phyloP scores from a whole-genome alignment of 1,284 basidiomycete genomes.

The Apiotrichum laibachii region DNA sequence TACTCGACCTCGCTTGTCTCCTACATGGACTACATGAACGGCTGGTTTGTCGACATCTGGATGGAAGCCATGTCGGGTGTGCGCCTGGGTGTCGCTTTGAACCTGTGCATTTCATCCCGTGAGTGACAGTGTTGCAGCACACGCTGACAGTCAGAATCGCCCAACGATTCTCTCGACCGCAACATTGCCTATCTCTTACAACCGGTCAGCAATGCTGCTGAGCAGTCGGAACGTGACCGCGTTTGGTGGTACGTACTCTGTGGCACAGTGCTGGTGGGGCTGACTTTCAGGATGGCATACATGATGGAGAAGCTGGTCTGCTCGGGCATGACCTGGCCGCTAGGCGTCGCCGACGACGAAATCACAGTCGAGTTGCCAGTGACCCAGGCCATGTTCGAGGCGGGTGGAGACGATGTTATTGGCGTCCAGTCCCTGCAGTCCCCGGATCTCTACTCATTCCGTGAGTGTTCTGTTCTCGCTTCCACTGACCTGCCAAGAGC shows the following conservation, averaged over 20 bases:
- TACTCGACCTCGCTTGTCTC: conserved; percentile 31
- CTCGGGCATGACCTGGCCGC: conserved; percentile 9
- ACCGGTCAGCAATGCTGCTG: conserved; percentile 22
- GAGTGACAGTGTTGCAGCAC: background rate
- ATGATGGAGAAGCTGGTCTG: conserved; percentile 24
- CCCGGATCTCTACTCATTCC: conserved; percentile 19
- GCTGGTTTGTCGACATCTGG: conserved; percentile 42
- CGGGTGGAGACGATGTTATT: conserved; percentile 13
- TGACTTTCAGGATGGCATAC: conserved; percentile 31
- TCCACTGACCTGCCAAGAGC: conserved; percentile 13
- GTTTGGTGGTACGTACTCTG: conserved; percentile 38
- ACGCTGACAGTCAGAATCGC: conserved; percentile 3
- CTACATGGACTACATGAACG: conserved; percentile 39
- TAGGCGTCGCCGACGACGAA: conserved; percentile 31
- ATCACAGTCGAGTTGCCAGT: conserved; percentile 45
- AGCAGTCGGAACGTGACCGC: conserved; percentile 41
- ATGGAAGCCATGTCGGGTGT: conserved; percentile 35
- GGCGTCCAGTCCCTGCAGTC: conserved; percentile 38
- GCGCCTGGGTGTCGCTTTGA: conserved; percentile 34
- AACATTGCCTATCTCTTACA: conserved; percentile 16
- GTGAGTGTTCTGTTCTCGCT: conserved; percentile 8
- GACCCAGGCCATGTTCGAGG: conserved; percentile 32
- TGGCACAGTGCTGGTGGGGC: background rate
- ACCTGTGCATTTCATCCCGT: conserved; percentile 36
- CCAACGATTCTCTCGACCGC: conserved; percentile 13